These are phyloP conservation scores for Musa balbisiana DNA, from an alignment of 202 grass and related monocot genomes.

Conservation along the genomic window DNA sequence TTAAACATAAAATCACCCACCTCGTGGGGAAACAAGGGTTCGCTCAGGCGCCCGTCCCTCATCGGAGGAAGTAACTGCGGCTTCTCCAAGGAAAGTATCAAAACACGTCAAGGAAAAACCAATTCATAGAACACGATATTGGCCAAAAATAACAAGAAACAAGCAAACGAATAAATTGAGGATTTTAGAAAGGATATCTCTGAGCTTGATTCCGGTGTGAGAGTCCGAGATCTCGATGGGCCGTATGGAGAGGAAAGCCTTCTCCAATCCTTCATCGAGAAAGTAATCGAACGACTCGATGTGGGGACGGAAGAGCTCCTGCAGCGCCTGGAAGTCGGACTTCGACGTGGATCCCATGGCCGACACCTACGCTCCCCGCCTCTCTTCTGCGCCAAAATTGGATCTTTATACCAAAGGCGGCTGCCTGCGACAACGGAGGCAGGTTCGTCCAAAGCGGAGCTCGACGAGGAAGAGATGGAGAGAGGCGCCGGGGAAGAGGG, in stretches of 20 bases:
- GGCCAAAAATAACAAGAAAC: not conserved
- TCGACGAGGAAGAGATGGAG: no score
- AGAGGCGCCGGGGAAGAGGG: no score
- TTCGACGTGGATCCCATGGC: conserved; percentile 14
- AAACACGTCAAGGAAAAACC: conserved; percentile 37
- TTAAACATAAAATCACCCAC: conserved; percentile 30
- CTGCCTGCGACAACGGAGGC: no score
- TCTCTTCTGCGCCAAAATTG: not conserved
- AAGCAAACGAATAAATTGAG: not conserved
- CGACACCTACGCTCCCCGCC: not conserved
- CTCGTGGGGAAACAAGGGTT: conserved; percentile 60
- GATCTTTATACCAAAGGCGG: not conserved
- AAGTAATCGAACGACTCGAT: conserved; percentile 83
- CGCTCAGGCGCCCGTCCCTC: conserved; percentile 33
- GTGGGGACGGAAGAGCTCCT: conserved; percentile 65
- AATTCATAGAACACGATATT: not conserved
- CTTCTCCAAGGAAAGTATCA: conserved; percentile 67
- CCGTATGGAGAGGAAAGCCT: conserved; percentile 42
- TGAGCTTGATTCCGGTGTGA: conserved; percentile 37
- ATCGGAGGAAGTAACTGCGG: conserved; percentile 37
- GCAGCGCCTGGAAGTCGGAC: conserved; percentile 38
- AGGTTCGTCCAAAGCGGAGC: no score
- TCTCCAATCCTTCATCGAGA: conserved; percentile 65
- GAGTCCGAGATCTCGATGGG: conserved; percentile 46
- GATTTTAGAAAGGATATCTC: conserved; percentile 70